These are phyloP conservation scores for Streptanthus diversifolius DNA, from an alignment of 345 rosid species.

Conservation along the genomic window DNA sequence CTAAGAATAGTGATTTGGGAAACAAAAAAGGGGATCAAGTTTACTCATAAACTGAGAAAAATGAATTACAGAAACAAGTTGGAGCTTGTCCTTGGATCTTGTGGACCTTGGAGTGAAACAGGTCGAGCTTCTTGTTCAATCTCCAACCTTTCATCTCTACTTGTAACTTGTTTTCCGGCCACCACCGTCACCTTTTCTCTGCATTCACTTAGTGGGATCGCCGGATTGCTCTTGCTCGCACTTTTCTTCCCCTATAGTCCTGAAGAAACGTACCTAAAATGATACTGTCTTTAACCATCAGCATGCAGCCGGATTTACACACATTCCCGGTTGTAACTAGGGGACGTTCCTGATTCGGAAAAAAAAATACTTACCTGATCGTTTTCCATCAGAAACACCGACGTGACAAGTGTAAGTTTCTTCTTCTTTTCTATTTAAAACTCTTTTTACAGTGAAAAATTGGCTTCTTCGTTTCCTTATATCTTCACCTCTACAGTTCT, in stretches of 20 bases:
- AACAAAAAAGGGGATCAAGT: no score
- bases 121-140: constrained; percentile 35
- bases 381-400: constrained; percentile 49
- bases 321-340: no score
- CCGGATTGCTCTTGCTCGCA: constrained; percentile 20
- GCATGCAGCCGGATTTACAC: no score
- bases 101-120: constrained; percentile 34
- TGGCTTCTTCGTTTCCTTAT: neutral
- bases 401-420: constrained; percentile 75
- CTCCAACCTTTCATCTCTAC: constrained; percentile 44
- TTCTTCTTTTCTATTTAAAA: no score
- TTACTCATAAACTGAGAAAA: no score
- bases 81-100: constrained; percentile 40
- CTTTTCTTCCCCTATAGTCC: constrained; percentile 24
- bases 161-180: constrained; percentile 35
- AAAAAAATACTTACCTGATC: constrained; percentile 6
- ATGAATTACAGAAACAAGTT: neutral
- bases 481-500: constrained; percentile 42
- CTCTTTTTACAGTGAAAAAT: neutral
- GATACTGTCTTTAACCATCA: no score
- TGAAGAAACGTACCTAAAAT: neutral
- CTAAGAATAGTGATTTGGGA: no score
- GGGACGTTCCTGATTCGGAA: no score
- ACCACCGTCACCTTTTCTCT: constrained; percentile 40
- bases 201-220: constrained; percentile 36